These are phyloP conservation scores for Blastomyces gilchristii DNA, from an alignment of 2,329 filamentous ascomycete species.

Conservation along the genomic window DNA sequence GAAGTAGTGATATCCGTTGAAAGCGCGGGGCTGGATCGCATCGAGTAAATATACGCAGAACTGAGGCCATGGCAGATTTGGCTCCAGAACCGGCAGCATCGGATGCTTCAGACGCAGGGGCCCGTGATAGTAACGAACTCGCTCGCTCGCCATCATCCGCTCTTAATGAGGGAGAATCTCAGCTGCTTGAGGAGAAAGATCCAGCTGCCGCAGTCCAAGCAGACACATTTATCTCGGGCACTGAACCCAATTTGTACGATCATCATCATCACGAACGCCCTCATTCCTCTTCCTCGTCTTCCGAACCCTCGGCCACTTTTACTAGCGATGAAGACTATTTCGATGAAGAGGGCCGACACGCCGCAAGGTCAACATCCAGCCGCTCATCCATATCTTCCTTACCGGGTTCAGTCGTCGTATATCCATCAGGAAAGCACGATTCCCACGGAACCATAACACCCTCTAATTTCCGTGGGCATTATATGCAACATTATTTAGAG, in stretches of 20 bases:
- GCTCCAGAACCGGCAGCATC: neutral
- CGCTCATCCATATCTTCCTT: slow-evolving; percentile 35
- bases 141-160: neutral
- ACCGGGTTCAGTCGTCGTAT: slow-evolving; percentile 30
- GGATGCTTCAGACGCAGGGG: neutral
- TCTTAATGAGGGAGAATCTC: neutral
- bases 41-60: neutral
- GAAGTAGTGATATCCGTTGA: neutral
- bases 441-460: slow-evolving; percentile 13
- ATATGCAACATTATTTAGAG: slow-evolving; percentile 9
- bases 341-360: slow-evolving; percentile 21
- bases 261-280: neutral
- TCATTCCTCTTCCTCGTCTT: slow-evolving; percentile 24
- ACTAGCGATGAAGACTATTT: slow-evolving; percentile 13
- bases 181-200: neutral
- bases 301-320: slow-evolving; percentile 20
- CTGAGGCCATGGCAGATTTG: neutral
- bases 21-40: neutral
- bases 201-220: neutral
- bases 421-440: slow-evolving; percentile 22
- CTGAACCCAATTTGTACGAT: neutral
- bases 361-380: slow-evolving; percentile 27
- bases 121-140: neutral
- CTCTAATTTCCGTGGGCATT: slow-evolving; percentile 18
- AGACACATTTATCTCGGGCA: neutral